These are phyloP conservation scores for Pichia sp. DNA, from an alignment of 1,139 yeast genomes.

Conservation along the genomic window DNA sequence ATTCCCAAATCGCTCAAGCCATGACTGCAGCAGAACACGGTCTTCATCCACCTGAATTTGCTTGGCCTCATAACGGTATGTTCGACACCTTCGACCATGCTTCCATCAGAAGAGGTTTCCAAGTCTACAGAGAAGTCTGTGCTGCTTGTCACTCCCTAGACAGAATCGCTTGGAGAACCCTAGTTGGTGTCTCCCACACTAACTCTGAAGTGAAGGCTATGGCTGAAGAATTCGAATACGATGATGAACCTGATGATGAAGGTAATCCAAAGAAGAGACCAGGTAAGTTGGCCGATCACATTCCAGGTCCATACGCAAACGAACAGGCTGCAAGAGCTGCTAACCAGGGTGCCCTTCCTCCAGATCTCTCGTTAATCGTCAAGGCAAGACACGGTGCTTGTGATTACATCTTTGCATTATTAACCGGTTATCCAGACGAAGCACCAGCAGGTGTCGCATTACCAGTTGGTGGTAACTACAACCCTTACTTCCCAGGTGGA, in stretches of 20 bases:
- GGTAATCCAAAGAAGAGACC: conserved; percentile 98
- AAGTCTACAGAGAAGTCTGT: conserved; percentile 97
- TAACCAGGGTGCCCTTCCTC: conserved; percentile 98
- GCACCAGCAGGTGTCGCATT: conserved; percentile 95
- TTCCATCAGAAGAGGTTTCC: conserved; percentile 98
- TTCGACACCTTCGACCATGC: conserved; percentile 92
- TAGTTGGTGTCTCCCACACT: conserved; percentile 96
- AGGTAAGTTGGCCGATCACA: conserved; percentile 94
- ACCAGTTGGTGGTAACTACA: conserved; percentile 93
- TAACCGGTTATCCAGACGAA: conserved; percentile 98
- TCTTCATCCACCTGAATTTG: conserved; percentile 87
- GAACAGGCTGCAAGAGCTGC: conserved; percentile 99
- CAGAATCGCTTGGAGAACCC: conserved; percentile 97
- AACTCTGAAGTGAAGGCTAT: conserved; percentile 85
- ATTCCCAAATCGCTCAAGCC: conserved; percentile 81
- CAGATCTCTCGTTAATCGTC: conserved; percentile 93
- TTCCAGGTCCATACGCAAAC: conserved; percentile 93
- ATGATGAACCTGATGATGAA: conserved; percentile 98
- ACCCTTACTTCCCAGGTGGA: conserved; percentile 99
- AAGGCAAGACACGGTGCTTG: conserved; percentile 99
- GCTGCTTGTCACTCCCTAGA: conserved; percentile 97
- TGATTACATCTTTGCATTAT: conserved; percentile 89
- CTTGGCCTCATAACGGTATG: conserved; percentile 94
- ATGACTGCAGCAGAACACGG: conserved; percentile 99
- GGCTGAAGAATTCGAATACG: conserved; percentile 97